Percentiles rank a stretch among this genome's conserved stretches.
phyloP scores from a whole-genome alignment of 306 rosid species.

The Vachellia collinsii region DNA sequence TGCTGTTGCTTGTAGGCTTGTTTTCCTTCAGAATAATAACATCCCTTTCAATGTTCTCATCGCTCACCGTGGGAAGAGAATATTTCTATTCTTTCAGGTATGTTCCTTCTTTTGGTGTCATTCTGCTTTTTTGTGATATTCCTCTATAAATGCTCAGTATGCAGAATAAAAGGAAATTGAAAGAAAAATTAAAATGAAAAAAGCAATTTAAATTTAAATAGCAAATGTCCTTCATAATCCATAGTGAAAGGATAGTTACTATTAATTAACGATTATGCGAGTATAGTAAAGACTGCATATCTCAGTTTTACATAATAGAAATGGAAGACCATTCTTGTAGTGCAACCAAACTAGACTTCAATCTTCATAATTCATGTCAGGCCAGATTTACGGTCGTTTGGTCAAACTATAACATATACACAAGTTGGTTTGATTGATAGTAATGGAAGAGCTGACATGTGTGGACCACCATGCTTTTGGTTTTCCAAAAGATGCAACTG shows the following conservation, averaged over 20 bases:
- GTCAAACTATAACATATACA: background rate
- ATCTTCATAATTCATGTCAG: background rate
- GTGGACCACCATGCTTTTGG: background rate
- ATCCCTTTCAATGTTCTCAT: conserved; percentile 74
- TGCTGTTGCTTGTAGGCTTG: conserved; percentile 62
- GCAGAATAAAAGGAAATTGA: background rate
- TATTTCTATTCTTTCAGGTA: conserved; percentile 50
- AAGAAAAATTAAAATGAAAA: background rate
- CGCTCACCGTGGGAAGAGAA: conserved; percentile 65
- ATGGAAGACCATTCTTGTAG: background rate
- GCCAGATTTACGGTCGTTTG: background rate
- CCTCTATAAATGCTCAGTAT: background rate
- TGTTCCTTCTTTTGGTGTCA: background rate
- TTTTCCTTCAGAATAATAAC: conserved; percentile 72
- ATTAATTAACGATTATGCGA: background rate
- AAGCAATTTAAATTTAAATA: background rate
- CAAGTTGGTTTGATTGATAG: background rate
- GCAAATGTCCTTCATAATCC: background rate
- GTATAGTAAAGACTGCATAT: background rate
- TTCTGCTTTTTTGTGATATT: background rate
- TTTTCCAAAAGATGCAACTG: background rate
- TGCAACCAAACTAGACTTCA: background rate
- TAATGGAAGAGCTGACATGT: background rate
- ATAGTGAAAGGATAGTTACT: background rate
- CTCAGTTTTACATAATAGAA: background rate